Evolutionary conservation across 208 protist species (phyloP).

Genomic region (Wallacemonas sp.): DNA sequence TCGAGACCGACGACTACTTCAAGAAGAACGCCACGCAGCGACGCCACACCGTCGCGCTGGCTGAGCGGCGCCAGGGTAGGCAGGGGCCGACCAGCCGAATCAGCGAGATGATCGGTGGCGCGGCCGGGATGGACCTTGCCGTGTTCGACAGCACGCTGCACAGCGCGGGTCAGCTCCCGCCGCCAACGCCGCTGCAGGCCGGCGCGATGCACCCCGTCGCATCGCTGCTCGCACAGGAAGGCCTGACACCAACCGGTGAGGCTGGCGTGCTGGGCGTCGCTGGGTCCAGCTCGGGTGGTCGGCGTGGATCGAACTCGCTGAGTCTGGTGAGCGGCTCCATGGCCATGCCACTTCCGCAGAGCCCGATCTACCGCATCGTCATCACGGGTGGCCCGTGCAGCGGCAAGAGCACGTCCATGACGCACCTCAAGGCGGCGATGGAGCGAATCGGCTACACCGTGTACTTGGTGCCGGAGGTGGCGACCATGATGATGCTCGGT

Average conservation of each 20-base stretch:
- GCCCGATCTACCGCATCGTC: conserved; percentile 46
- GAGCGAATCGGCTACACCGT: conserved; percentile 34
- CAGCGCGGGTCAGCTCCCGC: not conserved
- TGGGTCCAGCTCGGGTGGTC: no score
- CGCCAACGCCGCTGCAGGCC: not conserved
- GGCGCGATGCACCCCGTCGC: not conserved
- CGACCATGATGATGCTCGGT: conserved; percentile 43
- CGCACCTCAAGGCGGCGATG: conserved; percentile 28
- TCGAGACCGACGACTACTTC: conserved; percentile 17
- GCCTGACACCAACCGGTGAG: not conserved
- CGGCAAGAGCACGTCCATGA: conserved; percentile 44
- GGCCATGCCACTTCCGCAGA: conserved; percentile 22
- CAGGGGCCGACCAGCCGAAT: not conserved
- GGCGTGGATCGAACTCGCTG: not conserved
- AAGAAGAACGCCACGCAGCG: conserved; percentile 11
- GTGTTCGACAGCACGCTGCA: not conserved
- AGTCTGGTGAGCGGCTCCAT: conserved; percentile 5
- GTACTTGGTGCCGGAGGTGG: conserved; percentile 54
- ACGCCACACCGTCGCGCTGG: conserved; percentile 8
- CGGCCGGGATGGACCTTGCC: conserved; percentile 3
- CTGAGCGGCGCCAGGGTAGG: not conserved
- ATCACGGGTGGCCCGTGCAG: conserved; percentile 63
- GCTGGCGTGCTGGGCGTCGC: not conserved
- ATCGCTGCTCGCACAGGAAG: conserved; percentile 7
- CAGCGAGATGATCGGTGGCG: not conserved